Evolutionary conservation across 139 green algal genomes (phyloP).

Genomic region (Volvox africanus): DNA sequence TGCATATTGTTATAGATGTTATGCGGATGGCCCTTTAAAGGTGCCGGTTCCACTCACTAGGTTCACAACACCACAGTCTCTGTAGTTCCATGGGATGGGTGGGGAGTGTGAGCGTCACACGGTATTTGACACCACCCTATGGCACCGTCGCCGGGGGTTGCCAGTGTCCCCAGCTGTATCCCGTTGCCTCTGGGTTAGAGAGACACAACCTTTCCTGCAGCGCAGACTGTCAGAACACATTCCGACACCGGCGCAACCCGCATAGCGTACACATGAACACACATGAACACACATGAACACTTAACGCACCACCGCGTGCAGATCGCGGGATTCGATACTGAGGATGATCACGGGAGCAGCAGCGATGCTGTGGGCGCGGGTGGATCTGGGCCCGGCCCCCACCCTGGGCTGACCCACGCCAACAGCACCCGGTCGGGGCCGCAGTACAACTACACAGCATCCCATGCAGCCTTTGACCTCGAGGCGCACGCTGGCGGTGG

Average conservation of each 20-base stretch:
- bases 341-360: not conserved
- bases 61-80: not conserved
- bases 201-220: too few relatives aligned
- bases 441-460: not conserved
- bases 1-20: not conserved
- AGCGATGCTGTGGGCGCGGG: not conserved
- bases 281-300: not conserved
- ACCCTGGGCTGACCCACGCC: not conserved
- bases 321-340: conserved; percentile 38
- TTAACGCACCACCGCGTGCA: not conserved
- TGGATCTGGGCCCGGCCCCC: not conserved
- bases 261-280: not conserved
- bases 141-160: too few relatives aligned
- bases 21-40: too few relatives aligned
- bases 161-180: too few relatives aligned
- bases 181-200: too few relatives aligned
- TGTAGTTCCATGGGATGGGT: not conserved
- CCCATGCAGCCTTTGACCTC: not conserved
- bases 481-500: not conserved
- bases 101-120: not conserved
- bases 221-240: too few relatives aligned
- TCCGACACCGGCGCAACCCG: too few relatives aligned
- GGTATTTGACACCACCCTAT: too few relatives aligned
- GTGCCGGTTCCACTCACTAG: too few relatives aligned
- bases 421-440: not conserved